Evolutionary conservation across 2,329 filamentous ascomycete species (phyloP).

Genomic region (Penicillium sp.): DNA sequence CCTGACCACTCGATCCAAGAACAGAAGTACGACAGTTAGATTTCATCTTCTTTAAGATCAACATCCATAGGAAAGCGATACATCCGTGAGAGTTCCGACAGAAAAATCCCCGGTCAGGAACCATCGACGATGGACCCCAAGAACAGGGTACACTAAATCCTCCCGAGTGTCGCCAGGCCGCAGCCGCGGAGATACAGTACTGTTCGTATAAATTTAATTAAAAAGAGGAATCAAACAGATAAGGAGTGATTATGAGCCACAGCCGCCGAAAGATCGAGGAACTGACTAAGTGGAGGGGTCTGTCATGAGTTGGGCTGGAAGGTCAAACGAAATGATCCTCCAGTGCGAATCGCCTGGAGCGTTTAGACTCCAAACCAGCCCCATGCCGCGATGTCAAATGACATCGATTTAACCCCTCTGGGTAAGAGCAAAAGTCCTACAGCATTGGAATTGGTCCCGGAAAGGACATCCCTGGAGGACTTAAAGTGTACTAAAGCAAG

Average conservation of each 20-base stretch:
- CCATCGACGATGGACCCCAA: slow-evolving; percentile 12
- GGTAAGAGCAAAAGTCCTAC: slow-evolving; percentile 16
- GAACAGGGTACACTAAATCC: slow-evolving; percentile 14
- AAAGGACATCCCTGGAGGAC: slow-evolving; percentile 17
- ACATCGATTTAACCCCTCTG: background rate
- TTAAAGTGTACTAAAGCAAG: background rate
- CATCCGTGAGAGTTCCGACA: background rate
- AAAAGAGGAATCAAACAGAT: background rate
- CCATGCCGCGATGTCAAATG: background rate
- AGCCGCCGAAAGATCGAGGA: background rate
- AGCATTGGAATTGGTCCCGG: slow-evolving; percentile 13
- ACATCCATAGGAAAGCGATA: background rate
- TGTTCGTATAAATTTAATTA: slow-evolving; percentile 5
- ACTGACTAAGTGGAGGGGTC: background rate
- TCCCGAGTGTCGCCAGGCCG: background rate
- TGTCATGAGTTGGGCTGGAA: background rate
- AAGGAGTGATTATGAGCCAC: background rate
- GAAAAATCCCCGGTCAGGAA: slow-evolving; percentile 6
- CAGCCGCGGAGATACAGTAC: slow-evolving; percentile 1
- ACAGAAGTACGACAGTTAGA: slow-evolving; percentile 10
- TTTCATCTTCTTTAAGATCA: background rate
- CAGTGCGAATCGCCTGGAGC: slow-evolving; percentile 11
- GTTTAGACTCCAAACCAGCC: slow-evolving; percentile 1
- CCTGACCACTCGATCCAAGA: background rate
- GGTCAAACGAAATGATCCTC: slow-evolving; percentile 16